Base-by-base conservation (phyloP, 2,329 filamentous ascomycete genomes). In the Cladosporium sp. region DNA sequence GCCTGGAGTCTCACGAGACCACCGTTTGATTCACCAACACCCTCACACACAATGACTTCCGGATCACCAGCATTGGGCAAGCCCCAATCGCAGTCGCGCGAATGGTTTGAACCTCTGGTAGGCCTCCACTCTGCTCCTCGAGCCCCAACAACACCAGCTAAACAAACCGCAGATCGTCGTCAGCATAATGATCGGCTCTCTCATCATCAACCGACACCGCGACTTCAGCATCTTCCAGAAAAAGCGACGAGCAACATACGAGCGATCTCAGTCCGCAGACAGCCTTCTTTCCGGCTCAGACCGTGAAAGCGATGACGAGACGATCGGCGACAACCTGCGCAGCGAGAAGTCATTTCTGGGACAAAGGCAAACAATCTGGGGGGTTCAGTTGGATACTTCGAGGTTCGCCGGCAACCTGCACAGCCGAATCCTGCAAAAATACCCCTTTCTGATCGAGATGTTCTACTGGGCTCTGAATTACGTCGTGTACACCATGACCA, bases 401-500 rank as follows among this genome's bases (percentile, higher is more conserved):
- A 76, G 79, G n/a, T 86, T 84, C 66, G 74, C 76, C 37, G 73
- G 77, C 55, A 69, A 84, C 63, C 65, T 78, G 45, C 83, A 85
- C 65, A 84, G 79, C 56, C 74, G 82, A 22, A 74, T 86, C 52
- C 72, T 86, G 54, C 79, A 84, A 64, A 83, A 83, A 62, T 85
- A 82, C 58, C 84, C 84, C 4, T 87, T 87, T 63, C 67, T 87
- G 51, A 76, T 87, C 45, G 84, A 87, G 67, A 86, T 87, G 82
- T 86, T 86, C 66, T 87, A 87, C 70, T 87, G 84, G 84, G 74
- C 78, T 41, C 74, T 86, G 59, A 85, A 83, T 62, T 79, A 83
- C 58, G 72, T 77, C 43, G 82, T 84, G 63, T 86, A 86, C 69
- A 74, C 77, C 35, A 71, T 82, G 66, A 84, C 81, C 7, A 63